These are phyloP conservation scores for Jasminum sambac DNA, from an alignment of 257 asterid species.

Conservation along the genomic window DNA sequence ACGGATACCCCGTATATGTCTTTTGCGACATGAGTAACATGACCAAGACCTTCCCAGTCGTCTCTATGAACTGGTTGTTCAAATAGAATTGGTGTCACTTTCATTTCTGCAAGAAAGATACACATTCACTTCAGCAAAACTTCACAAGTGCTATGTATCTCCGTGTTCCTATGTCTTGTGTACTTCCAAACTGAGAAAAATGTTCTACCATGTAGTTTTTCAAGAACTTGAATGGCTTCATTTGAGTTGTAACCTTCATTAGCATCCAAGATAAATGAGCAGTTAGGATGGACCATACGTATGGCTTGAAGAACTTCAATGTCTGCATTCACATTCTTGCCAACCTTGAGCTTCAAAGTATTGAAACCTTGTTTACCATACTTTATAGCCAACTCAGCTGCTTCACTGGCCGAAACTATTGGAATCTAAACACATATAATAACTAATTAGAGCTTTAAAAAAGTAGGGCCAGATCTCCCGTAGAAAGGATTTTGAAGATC, in stretches of 20 bases:
- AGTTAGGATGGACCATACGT: constrained; percentile 73
- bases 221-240: constrained; percentile 82
- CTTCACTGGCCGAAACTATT: constrained; percentile 75
- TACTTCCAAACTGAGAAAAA: not conserved
- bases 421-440: constrained; percentile 59
- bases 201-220: constrained; percentile 62
- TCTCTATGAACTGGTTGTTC: constrained; percentile 97
- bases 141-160: not conserved
- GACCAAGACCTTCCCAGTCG: constrained; percentile 79
- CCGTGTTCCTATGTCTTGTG: not conserved
- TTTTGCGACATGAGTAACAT: constrained; percentile 65
- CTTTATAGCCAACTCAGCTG: constrained; percentile 71
- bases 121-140: not conserved
- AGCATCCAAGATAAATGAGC: constrained; percentile 82
- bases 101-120: constrained; percentile 55
- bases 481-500: not conserved
- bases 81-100: constrained; percentile 73
- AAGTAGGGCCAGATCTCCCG: not conserved
- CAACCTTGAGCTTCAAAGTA: constrained; percentile 85
- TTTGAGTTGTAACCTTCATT: constrained; percentile 81
- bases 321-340: constrained; percentile 67
- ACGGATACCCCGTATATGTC: constrained; percentile 70
- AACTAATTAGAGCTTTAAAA: constrained; percentile 16
- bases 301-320: constrained; percentile 84
- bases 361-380: constrained; percentile 66